These are phyloP conservation scores for Aureobasidium sp. DNA, from an alignment of 2,329 filamentous ascomycete species.

Conservation along the genomic window DNA sequence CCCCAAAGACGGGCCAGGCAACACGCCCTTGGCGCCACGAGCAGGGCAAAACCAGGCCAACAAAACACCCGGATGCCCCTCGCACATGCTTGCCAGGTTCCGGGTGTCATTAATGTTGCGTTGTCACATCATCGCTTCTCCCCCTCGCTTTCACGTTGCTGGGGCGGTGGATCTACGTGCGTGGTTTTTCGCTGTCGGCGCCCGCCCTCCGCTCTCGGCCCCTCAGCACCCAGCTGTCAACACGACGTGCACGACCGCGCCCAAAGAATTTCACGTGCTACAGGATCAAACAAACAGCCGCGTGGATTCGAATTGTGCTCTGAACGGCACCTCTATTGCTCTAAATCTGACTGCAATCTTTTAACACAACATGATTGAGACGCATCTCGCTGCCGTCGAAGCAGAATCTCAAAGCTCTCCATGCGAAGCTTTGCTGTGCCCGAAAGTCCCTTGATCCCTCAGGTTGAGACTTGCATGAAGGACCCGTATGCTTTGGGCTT, in stretches of 20 bases:
- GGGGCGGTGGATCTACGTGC: background rate
- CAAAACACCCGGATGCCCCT: background rate
- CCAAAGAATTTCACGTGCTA: background rate
- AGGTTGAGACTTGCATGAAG: background rate
- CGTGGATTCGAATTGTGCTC: background rate
- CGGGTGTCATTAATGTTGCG: background rate
- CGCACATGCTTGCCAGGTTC: background rate
- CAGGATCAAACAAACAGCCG: background rate
- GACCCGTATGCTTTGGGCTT: background rate
- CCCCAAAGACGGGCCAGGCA: background rate
- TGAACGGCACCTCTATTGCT: too few species aligned
- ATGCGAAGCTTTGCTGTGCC: background rate
- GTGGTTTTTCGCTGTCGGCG: background rate
- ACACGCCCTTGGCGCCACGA: constrained; percentile 5
- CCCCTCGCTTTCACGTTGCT: background rate
- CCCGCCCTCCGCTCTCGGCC: background rate
- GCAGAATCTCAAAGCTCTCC: background rate
- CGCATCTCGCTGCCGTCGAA: background rate
- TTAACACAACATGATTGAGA: background rate
- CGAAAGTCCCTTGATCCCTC: background rate
- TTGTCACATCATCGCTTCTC: background rate
- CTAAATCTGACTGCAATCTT: background rate
- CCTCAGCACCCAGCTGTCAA: background rate
- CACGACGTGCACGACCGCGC: background rate
- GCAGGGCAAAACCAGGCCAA: background rate